phyloP scores from a whole-genome alignment of 2,329 filamentous ascomycete species.

The Endoconidiophora polonica region DNA sequence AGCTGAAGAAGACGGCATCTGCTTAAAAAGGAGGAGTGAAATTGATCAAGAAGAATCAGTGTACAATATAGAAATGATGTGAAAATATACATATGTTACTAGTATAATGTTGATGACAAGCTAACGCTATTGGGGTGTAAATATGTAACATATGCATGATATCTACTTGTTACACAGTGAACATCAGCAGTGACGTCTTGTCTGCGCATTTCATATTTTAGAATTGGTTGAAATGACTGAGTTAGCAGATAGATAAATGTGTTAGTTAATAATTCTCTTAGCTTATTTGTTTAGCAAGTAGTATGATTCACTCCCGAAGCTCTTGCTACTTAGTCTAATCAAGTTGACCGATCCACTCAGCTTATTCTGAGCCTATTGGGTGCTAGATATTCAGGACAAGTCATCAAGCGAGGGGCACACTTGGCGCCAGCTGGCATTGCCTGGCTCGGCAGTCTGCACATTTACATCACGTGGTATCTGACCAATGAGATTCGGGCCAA shows the following conservation, averaged over 20 bases:
- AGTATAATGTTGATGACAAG: background rate
- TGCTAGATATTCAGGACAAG: conserved; percentile 10
- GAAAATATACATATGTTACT: background rate
- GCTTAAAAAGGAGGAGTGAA: background rate
- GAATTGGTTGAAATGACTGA: no score
- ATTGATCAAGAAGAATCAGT: conserved; percentile 13
- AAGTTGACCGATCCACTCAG: background rate
- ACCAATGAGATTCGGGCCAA: conserved; percentile 15
- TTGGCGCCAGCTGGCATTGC: background rate
- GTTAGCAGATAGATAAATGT: no score
- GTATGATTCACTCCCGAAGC: no score
- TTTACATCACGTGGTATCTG: conserved; percentile 12
- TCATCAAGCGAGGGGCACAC: conserved; percentile 7
- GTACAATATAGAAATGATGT: background rate
- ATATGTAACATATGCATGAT: background rate
- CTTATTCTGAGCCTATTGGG: conserved; percentile 10
- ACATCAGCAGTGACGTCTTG: no score
- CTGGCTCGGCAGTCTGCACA: background rate
- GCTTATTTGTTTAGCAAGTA: no score
- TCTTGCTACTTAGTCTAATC: background rate
- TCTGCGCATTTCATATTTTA: no score
- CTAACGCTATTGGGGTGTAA: background rate
- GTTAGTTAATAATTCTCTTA: no score
- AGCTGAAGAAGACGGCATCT: conserved; percentile 16
- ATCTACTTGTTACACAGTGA: background rate